Conservation (phyloP, 805 yeast genomes). For the Ogataea methanolica region DNA sequence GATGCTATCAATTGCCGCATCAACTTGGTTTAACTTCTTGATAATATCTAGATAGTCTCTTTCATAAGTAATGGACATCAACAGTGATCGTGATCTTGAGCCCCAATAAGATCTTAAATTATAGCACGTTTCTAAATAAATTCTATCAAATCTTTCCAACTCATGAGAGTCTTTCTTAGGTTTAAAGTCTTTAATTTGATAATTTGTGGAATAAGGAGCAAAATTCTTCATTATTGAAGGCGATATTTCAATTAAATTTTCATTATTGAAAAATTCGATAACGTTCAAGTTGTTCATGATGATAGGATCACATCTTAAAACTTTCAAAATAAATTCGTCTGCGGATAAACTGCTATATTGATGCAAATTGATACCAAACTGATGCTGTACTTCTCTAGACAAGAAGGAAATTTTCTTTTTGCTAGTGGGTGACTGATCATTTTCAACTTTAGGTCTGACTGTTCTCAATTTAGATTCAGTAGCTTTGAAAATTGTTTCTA, state of each 20-base stretch:
- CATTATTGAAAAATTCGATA: conserved; percentile 65
- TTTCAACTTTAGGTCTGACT: conserved; percentile 29
- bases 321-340: conserved; percentile 48
- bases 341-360: conserved; percentile 50
- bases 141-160: conserved; percentile 65
- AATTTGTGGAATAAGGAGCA: conserved; percentile 60
- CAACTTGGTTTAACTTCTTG: conserved; percentile 50
- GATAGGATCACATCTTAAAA: conserved; percentile 56
- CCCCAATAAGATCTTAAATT: conserved; percentile 70
- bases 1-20: conserved; percentile 53
- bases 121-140: conserved; percentile 62
- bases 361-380: conserved; percentile 75
- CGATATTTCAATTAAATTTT: conserved; percentile 57
- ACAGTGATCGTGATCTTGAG: conserved; percentile 61
- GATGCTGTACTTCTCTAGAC: conserved; percentile 71
- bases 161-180: conserved; percentile 54
- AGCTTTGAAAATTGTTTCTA: conserved; percentile 55
- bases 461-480: conserved; percentile 21
- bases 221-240: conserved; percentile 50
- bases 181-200: conserved; percentile 28
- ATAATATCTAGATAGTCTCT: conserved; percentile 63
- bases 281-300: conserved; percentile 52
- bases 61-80: conserved; percentile 51
- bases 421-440: conserved; percentile 30
- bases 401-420: conserved; percentile 48